Evolutionary conservation across 257 asterid genomes (phyloP), one percentile per base, ranked within the genome.

Genomic region (Marsdenia floribunda): DNA sequence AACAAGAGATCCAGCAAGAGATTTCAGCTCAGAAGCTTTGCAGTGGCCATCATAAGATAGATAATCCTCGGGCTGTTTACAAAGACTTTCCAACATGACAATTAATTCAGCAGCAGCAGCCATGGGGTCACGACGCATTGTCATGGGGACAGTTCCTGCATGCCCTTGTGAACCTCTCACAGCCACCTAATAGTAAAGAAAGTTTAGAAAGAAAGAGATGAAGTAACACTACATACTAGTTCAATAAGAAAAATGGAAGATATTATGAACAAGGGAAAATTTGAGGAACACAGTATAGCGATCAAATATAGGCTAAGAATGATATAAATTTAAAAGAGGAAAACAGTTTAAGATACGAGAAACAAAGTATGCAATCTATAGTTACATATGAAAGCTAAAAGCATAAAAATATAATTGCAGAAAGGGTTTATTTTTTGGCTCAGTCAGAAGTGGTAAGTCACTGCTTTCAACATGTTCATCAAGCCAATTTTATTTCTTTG

Each of bases 91-190:
- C 71, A 95, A 86, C 73, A 91, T 77, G 73, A 92, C 86, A 55
- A 95, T 95, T 83, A 92, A 73, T 77, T 90, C 98, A 35, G 99
- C 99, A 70, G 99, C 89, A 76, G 97, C 99, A 70, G 86, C 87
- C 97, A 95, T 89, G 21, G 99, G 99, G 84, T 95, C 99, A 77
- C 85, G 90, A 59, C 98, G 93, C 97, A 95, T 92, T 69, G 67
- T 71, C 99, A 95, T 95, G 21, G 99, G 98, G 77, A 95, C 97
- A 52, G 99, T 95, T 80, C 98, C 99, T 0, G 98, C 99, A 73
- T 95, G 98, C 76, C 99, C 99, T 85, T 95, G 99, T 64, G 98
- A 87, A 69, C 99, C 99, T 89, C 81, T 92, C 77, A 92, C 96
- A 0, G 90, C 89, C 81, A 92, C 98, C 97, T 94, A 85, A 78